Evolutionary conservation across 306 rosid species (phyloP).

Genomic region (Trifolium pratense): DNA sequence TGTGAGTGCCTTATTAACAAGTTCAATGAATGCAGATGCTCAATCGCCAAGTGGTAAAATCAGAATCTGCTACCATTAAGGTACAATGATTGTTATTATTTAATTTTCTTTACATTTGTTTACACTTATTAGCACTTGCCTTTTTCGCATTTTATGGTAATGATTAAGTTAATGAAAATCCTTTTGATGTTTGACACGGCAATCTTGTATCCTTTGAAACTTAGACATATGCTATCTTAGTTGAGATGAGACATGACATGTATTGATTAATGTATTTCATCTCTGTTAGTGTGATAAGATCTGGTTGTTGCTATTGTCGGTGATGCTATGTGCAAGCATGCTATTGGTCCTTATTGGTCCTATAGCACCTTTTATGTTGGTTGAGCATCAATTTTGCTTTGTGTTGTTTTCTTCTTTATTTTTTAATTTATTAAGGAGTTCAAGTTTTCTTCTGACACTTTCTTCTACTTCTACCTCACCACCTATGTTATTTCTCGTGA

Average conservation of each 20-base stretch:
- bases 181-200: constrained; percentile 10
- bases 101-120: constrained; percentile 2
- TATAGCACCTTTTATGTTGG: neutral
- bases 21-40: constrained; percentile 69
- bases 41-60: constrained; percentile 90
- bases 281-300: neutral
- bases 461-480: constrained; percentile 12
- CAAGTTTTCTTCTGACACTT: neutral
- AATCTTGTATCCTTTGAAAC: constrained; percentile 13
- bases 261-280: neutral
- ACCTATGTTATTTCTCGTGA: neutral
- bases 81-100: constrained; percentile 45
- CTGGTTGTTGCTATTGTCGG: neutral
- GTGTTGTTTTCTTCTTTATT: neutral
- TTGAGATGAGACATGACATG: constrained; percentile 8
- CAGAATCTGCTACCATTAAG: constrained; percentile 94
- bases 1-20: constrained; percentile 36
- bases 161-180: neutral
- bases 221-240: neutral
- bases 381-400: constrained; percentile 4
- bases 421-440: constrained; percentile 2
- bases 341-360: neutral
- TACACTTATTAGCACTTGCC: constrained; percentile 9
- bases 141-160: neutral
- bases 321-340: neutral